Conservation (phyloP, 148 eudicot genomes). For the Camellia lanceoleosa region DNA sequence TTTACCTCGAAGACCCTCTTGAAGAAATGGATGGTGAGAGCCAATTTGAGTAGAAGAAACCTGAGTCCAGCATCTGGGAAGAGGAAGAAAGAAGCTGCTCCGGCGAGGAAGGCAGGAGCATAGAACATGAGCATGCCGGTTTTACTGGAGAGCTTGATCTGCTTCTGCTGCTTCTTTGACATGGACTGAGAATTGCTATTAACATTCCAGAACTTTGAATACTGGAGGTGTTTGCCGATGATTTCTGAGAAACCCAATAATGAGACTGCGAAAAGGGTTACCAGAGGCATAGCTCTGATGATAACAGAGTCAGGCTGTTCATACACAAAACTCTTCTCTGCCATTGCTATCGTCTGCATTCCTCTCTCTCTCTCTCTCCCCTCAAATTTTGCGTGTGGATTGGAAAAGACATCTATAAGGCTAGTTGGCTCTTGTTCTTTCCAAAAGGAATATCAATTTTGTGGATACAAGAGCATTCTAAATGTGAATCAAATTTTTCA, state of each 20-base stretch:
- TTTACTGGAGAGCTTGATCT: constrained; percentile 22
- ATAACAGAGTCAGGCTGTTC: constrained; percentile 25
- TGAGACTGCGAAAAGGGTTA: background rate
- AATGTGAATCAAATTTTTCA: too few species aligned
- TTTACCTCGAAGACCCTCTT: constrained; percentile 33
- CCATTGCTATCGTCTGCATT: constrained; percentile 7
- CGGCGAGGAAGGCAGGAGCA: constrained; percentile 23
- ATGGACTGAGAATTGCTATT: background rate
- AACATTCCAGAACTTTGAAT: constrained; percentile 32
- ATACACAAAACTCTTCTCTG: constrained; percentile 5
- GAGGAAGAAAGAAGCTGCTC: constrained; percentile 12
- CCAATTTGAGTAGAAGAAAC: constrained; percentile 18
- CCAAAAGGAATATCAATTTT: too few species aligned
- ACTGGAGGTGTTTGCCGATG: constrained; percentile 32
- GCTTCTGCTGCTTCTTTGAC: background rate
- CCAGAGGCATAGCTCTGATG: constrained; percentile 28
- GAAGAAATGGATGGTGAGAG: constrained; percentile 25
- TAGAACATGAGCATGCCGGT: constrained; percentile 25
- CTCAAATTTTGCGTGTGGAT: too few species aligned
- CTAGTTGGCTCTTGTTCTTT: too few species aligned
- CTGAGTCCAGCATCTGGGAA: constrained; percentile 18
- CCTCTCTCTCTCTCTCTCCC: background rate
- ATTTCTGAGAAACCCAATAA: constrained; percentile 24
- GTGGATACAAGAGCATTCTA: too few species aligned
- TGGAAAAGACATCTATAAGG: too few species aligned